Evolutionary conservation across 768 basidiomycete species (phyloP).

Genomic region (Termitomyces sp.): DNA sequence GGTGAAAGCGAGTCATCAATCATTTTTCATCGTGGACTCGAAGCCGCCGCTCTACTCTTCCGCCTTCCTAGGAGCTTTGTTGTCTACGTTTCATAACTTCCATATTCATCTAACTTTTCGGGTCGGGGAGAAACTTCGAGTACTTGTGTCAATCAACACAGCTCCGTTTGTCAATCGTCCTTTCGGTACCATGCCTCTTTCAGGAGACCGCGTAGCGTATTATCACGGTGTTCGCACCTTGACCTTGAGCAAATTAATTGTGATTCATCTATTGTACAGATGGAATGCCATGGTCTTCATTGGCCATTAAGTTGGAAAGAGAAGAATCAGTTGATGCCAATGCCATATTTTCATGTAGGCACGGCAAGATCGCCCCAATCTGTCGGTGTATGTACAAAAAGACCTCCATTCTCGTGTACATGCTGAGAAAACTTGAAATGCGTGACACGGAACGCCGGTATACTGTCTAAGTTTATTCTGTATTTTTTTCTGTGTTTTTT

Average conservation of each 20-base stretch:
- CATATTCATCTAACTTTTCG: neutral
- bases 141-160: neutral
- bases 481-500: neutral
- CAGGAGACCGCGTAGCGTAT: neutral
- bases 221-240: neutral
- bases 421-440: neutral
- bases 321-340: neutral
- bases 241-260: neutral
- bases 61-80: neutral
- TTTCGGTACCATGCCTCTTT: neutral
- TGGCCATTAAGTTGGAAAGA: neutral
- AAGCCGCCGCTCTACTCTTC: neutral
- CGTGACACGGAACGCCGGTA: neutral
- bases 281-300: neutral
- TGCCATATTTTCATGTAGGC: neutral
- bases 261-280: neutral
- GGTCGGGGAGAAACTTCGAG: neutral
- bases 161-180: neutral
- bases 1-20: neutral
- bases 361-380: neutral
- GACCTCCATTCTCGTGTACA: neutral
- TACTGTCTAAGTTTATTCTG: neutral
- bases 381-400: neutral
- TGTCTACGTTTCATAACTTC: neutral
- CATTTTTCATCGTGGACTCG: neutral